These are phyloP conservation scores for Protomyces arabidopsidicola DNA, from an alignment of 1,139 yeast genomes.

Conservation along the genomic window DNA sequence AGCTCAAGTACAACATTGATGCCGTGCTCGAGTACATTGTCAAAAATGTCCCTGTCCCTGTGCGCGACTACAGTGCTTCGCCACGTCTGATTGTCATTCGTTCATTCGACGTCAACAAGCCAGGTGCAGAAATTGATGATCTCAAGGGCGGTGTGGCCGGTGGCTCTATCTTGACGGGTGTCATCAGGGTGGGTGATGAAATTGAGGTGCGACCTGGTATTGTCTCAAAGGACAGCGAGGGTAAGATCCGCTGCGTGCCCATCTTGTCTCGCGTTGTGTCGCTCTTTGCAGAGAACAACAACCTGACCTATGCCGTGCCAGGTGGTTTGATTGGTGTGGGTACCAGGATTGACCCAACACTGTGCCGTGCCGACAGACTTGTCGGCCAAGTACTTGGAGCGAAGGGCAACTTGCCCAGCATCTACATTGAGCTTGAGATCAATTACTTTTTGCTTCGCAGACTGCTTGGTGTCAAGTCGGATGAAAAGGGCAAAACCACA, in stretches of 20 bases:
- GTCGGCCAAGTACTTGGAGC: constrained; percentile 99
- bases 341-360: constrained; percentile 96
- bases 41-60: constrained; percentile 91
- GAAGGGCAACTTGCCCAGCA: constrained; percentile 89
- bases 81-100: constrained; percentile 96
- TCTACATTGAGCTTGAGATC: constrained; percentile 94
- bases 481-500: constrained; percentile 93
- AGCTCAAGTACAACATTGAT: constrained; percentile 94
- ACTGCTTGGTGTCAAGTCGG: constrained; percentile 96
- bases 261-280: constrained; percentile 91
- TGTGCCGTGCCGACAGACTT: constrained; percentile 98
- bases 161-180: constrained; percentile 96
- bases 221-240: constrained; percentile 81
- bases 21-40: constrained; percentile 97
- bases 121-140: constrained; percentile 96
- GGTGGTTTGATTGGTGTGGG: constrained; percentile 99
- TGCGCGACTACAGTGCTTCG: constrained; percentile 87
- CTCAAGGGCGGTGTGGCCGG: constrained; percentile 99
- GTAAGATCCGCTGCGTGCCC: constrained; percentile 90
- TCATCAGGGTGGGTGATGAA: constrained; percentile 93
- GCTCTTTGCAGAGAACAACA: constrained; percentile 94
- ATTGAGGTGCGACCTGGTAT: constrained; percentile 99
- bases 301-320: constrained; percentile 96
- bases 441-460: constrained; percentile 95
- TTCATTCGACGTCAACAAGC: constrained; percentile 97